Evolutionary conservation across 805 yeast genomes (phyloP).

Genomic region (Suhomyces sp.): DNA sequence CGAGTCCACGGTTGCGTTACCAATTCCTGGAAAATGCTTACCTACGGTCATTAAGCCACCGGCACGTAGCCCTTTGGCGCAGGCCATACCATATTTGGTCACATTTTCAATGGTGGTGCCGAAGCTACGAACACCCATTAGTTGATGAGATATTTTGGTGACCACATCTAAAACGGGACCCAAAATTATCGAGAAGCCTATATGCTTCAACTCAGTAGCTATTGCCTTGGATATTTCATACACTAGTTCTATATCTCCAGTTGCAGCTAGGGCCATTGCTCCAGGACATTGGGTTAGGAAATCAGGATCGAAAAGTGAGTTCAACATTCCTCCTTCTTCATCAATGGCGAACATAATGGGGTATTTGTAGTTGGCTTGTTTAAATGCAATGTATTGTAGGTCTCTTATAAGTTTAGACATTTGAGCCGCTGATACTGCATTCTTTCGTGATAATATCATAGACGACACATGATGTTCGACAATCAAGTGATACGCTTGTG

Average conservation of each 20-base stretch:
- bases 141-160: slow-evolving; percentile 52
- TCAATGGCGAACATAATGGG: slow-evolving; percentile 59
- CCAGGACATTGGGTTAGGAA: slow-evolving; percentile 59
- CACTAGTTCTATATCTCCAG: slow-evolving; percentile 48
- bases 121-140: slow-evolving; percentile 59
- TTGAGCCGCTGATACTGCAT: slow-evolving; percentile 48
- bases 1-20: slow-evolving; percentile 57
- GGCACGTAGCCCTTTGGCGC: slow-evolving; percentile 50
- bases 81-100: slow-evolving; percentile 50
- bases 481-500: slow-evolving; percentile 52
- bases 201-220: slow-evolving; percentile 49
- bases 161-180: slow-evolving; percentile 66
- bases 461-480: slow-evolving; percentile 50
- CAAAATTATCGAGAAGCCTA: slow-evolving; percentile 54
- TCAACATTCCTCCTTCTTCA: slow-evolving; percentile 64
- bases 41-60: slow-evolving; percentile 57
- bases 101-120: slow-evolving; percentile 62
- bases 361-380: slow-evolving; percentile 45
- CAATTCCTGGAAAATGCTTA: slow-evolving; percentile 67
- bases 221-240: slow-evolving; percentile 53
- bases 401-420: slow-evolving; percentile 49
- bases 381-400: slow-evolving; percentile 52
- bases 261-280: slow-evolving; percentile 62
- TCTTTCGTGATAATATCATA: slow-evolving; percentile 50
- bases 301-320: slow-evolving; percentile 52